Evolutionary conservation across 169 alveolate genomes (phyloP), one percentile per base, ranked within the genome.

Genomic region (Plasmodium billcollinsi): DNA sequence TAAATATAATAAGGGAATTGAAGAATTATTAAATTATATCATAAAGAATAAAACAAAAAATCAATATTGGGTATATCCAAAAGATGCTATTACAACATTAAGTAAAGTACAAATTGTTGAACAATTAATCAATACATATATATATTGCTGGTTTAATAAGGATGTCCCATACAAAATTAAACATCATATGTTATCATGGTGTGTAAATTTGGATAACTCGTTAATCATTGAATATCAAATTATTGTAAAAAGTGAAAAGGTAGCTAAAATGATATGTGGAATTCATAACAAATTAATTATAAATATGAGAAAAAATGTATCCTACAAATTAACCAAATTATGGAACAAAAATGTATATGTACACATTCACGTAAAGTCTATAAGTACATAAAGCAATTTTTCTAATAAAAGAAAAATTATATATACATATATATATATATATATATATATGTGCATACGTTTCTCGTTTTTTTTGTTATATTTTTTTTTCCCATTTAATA

Each of bases 11-110:
- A 91, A 93, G 62, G 98, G 98, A 4, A 58, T 94, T 24, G 92
- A 89, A n/a, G 92, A 85, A 39, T 47, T 96, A 15, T 15, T 94
- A 50, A 91, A 94, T 20, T 92, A 91, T 71, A 93, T 96, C 29
- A 65, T 88, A 50, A 49, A 74, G 50, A 63, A 58, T 74, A 80
- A 80, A 61, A 88, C 97, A 9, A 94, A 75, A 72, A 94, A 95
- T 18, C 94, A 94, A 24, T 88, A 78, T 43, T 96, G 98, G 98
- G 85, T 89, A 15, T 96, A 95, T 58, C 98, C 98, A 18, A 92
- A 95, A 52, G 96, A 94, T 66, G 74, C 89, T 71, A 69, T 49
- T 58, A 94, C 97, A n/a, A 89, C 96, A 3, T 83, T 92, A 89
- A 83, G 93, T 47, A 89, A 92, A 91, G 95, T 94, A 52, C 94